Evolutionary conservation across 148 eudicot species (phyloP), one percentile per base, ranked within the genome.

Genomic region (Drosera capensis): DNA sequence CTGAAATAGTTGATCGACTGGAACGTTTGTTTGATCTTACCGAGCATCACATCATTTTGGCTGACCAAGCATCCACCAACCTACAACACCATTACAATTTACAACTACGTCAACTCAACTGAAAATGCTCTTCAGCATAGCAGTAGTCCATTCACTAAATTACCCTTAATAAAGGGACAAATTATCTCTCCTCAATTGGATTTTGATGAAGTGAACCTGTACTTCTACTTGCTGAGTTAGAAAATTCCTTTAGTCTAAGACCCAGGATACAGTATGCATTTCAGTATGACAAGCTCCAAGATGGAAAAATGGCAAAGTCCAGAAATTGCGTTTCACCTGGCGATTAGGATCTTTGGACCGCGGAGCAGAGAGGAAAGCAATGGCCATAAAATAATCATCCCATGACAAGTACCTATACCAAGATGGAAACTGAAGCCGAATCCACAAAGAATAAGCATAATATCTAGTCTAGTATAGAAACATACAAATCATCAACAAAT

Each of bases 361-460:
- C 66, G 82, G 74, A 46, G 96, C 90, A n/a, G 96, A 87, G 12
- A 87, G 66, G 50, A 87, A 87, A 26, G 90, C 96, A 63, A 82
- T 74, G 1, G 96, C 86, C 96, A 87, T 82, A 46, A 87, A 87
- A 68, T 82, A 87, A 40, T 87, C 96, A 52, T 82, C 96, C 96
- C 96, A 82, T 11, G 96, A 69, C 34, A 87, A 59, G 63, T 87
- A 87, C 61, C 96, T 87, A 66, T 45, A 38, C 19, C n/a, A n/a
- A n/a, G n/a, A n/a, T 17, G 17, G 38, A 46, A 45, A 34, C 3
- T 34, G 11, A 34, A 0, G 38, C n/a, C 11, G 14, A 39, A 14
- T 26, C 19, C 22, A 25, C n/a, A 20, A 34, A 34, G 0, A 34
- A 34, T 9, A 34, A 34, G 14, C n/a, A 34, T 13, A 15, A 34